Evolutionary conservation across 75 land plant genomes (phyloP), one percentile per base, ranked within the genome.

Genomic region (Larix kaempferi): DNA sequence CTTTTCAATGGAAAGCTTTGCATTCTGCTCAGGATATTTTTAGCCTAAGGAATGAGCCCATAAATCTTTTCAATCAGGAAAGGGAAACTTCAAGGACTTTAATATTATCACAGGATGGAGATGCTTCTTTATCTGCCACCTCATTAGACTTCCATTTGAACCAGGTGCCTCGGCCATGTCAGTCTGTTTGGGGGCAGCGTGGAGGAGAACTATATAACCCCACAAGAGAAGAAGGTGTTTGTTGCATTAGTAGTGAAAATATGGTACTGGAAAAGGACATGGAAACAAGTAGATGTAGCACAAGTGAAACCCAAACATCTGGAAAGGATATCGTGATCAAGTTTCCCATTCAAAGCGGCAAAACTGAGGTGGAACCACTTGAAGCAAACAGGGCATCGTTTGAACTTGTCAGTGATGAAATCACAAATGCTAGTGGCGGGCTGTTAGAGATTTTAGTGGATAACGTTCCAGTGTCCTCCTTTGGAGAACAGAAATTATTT

Each of bases 211-310:
- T 81, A 49, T 44, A 10, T 7, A 86, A 90, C 60, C 56, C 87
- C 59, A 86, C 89, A 23, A 78, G 82, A 44, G 93, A 91, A 74
- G 81, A 82, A 74, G 89, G 85, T 80, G 84, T 61, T 57, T 80
- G 82, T 78, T 75, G 86, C 7, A 44, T 7, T 44, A 66, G 15
- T 80, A 61, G 71, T 77, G 85, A 85, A 77, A 86, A 82, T 77
- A 82, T 74, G 13, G 74, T 85, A 27, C 85, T 82, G 59, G 77
- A 58, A 73, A 85, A 82, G 72, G 81, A 83, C 52, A 83, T 19
- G 73, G 88, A 79, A 66, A 74, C 65, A 60, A 55, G 75, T 71
- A 86, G 86, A 77, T 80, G 26, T 65, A 29, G 39, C 69, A 65
- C 69, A 33, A 33, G 37, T 33, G 39, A 6, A 65, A 33, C 33